Evolutionary conservation across 2,329 filamentous ascomycete genomes (phyloP).

Genomic region (Fusarium verticillioides): DNA sequence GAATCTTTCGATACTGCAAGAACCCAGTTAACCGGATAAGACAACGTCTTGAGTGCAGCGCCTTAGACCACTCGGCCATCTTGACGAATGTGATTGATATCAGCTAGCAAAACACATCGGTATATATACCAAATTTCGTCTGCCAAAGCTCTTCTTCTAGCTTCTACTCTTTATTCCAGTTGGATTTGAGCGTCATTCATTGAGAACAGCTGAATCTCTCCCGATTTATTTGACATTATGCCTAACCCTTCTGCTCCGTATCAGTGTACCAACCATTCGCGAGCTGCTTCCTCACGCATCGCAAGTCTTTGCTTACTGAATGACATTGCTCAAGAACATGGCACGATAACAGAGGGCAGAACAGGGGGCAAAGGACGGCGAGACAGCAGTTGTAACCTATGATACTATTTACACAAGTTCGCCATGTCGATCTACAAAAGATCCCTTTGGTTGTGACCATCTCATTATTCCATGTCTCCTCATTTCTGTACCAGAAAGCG

Average conservation of each 20-base stretch:
- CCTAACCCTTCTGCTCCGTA: accelerated
- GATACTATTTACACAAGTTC: neutral
- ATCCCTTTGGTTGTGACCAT: neutral
- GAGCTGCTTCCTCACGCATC: neutral
- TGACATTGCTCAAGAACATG: neutral
- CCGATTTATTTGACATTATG: accelerated
- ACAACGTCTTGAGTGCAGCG: neutral
- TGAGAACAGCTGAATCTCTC: neutral
- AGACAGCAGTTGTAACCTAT: neutral
- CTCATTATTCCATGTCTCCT: conserved; percentile 9
- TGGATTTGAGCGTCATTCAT: neutral
- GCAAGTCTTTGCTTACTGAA: neutral
- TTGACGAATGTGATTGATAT: neutral
- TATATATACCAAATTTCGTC: neutral
- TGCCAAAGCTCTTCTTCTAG: no score
- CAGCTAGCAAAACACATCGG: accelerated
- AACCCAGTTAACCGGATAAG: neutral
- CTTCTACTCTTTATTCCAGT: neutral
- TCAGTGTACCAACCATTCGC: accelerated
- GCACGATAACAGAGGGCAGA: no score
- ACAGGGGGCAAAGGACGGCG: no score
- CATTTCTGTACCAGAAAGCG: neutral
- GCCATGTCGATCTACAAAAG: neutral
- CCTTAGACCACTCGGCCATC: neutral
- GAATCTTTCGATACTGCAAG: neutral